Base-by-base conservation (phyloP, 2,329 filamentous ascomycete genomes). In the Hypomyces rosellus region DNA sequence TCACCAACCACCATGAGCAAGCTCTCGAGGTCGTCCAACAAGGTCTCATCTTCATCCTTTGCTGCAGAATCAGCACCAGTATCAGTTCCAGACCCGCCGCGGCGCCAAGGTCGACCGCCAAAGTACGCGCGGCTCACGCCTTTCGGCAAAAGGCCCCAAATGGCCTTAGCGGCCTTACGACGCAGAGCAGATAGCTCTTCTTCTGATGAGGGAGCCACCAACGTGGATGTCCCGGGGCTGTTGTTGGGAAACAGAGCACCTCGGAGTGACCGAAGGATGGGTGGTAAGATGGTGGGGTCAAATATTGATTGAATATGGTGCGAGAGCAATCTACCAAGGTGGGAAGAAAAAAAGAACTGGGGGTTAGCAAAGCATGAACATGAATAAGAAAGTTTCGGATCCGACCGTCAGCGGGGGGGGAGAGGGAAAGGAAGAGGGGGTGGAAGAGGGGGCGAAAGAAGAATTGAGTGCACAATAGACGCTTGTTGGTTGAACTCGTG, bases 211-310 rank as follows among this genome's bases (percentile, higher is more conserved):
- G 84, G 82, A 46, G 85, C 77, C 47, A 76, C 70, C 57, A 84
- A 71, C 53, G 78, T 76, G 59, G 83, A 74, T 57, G 81, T 78
- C 52, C 84, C 85, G 54, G 86, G 84, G 60, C 81, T 76, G 69
- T 95, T 95, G 69, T 89, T 86, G 58, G 93, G 92, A 66, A 96
- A 97, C 50, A 97, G 74, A 54, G 87, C 81, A 61, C 80, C 82
- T 65, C 93, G 87, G 61, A 88, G 76, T 58, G 82, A 79, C 65
- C 82, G 81, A 61, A 92, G 78, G 58, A 88, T 69, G 64, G 75
- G 74, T 65, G 87, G 82, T 50, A 90, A 74, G 58, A 80, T 75
- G 54, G 76, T 75, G 58, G 84, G 75, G 69, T 84, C 79, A 55
- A 89, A 74, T 54, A 88, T 65, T 63, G 69, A 70, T 55, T 74